Base-by-base conservation (phyloP, 2,329 filamentous ascomycete species). In the Fusarium sp. region DNA sequence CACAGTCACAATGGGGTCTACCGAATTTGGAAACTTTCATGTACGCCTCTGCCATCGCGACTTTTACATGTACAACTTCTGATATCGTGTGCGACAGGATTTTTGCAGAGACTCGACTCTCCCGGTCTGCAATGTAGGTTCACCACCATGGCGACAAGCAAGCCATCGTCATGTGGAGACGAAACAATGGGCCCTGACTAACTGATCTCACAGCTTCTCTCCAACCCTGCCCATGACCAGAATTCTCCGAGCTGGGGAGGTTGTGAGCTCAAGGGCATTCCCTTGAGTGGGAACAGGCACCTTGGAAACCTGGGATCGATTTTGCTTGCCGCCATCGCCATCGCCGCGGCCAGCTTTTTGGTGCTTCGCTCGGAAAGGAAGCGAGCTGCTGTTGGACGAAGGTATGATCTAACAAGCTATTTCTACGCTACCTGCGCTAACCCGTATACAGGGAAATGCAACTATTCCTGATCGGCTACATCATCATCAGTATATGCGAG, bases 261-360 rank as follows among this genome's bases (percentile, higher is more conserved):
- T 73, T 98, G 96, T 83, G 84, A 91, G 67, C 86, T 98, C 76
- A 88, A 78, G 32, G 96, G 96, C 73, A 97, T 98, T 76, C 79
- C 88, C 10, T 85, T 98, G 74, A 90, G 91, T 75, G 87, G 87
- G 77, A 90, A 85, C 64, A 86, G 89, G 73, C 85, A 93, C 78
- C 85, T 99, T 43, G 93, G 92, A 39, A 99, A 99, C 81, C 82
- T 99, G 76, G 97, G 97, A n/a, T 97, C 95, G 9, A 98, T 99
- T 81, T 76, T 99, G 54, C 83, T 98, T 45, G 93, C 91, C 72
- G 94, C 88, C 72, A 82, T 97, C 73, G 94, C 95, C 45, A 95
- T 99, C 77, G 79, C 90, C 25, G 85, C 89, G 10, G 87, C 93
- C 6, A 80, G 85, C 13, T 92, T 93, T 77, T 86, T 99, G 67